These are phyloP conservation scores for Phytophthora multivora DNA, from an alignment of 352 stramenopile species.

Conservation along the genomic window DNA sequence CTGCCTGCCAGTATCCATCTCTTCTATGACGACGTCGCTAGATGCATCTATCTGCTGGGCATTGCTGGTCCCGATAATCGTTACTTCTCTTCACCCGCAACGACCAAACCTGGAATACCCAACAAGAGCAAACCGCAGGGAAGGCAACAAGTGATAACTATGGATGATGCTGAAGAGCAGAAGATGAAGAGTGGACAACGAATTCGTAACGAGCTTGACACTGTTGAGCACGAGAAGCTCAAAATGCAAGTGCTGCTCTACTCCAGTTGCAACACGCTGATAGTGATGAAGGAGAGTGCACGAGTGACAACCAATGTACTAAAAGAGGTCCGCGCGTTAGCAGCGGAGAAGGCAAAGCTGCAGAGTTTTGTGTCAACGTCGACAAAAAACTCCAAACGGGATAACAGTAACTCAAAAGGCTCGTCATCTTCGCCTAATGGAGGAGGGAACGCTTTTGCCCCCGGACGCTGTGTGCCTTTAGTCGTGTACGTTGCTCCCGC, in stretches of 20 bases:
- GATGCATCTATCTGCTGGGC: conserved; percentile 63
- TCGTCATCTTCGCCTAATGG: conserved; percentile 11
- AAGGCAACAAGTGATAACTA: conserved; percentile 7
- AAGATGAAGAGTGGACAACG: conserved; percentile 19
- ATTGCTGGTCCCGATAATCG: conserved; percentile 45
- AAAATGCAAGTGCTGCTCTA: conserved; percentile 76
- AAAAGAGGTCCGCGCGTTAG: conserved; percentile 51
- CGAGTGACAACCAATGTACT: conserved; percentile 49
- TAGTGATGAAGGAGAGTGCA: conserved; percentile 49
- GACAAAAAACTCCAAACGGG: conserved; percentile 48
- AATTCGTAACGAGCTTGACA: conserved; percentile 17
- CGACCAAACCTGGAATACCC: conserved; percentile 5
- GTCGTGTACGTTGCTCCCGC: conserved; percentile 68
- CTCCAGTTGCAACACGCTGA: conserved; percentile 61
- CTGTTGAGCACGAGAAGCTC: conserved; percentile 52
- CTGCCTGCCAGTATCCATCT: conserved; percentile 54
- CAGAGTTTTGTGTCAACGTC: conserved; percentile 33
- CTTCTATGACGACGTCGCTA: conserved; percentile 56
- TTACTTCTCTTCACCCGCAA: conserved; percentile 28
- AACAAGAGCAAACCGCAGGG: conserved; percentile 11
- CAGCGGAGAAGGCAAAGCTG: conserved; percentile 63
- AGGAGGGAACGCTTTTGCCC: conserved; percentile 46
- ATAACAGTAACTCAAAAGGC: conserved; percentile 26
- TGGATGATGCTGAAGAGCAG: conserved; percentile 15
- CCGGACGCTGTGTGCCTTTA: conserved; percentile 69